A percentile compares a stretch with the other conserved stretches of the same genome.
Conservation (phyloP, 345 rosid species). For the Excoecaria cochinchinensis region DNA sequence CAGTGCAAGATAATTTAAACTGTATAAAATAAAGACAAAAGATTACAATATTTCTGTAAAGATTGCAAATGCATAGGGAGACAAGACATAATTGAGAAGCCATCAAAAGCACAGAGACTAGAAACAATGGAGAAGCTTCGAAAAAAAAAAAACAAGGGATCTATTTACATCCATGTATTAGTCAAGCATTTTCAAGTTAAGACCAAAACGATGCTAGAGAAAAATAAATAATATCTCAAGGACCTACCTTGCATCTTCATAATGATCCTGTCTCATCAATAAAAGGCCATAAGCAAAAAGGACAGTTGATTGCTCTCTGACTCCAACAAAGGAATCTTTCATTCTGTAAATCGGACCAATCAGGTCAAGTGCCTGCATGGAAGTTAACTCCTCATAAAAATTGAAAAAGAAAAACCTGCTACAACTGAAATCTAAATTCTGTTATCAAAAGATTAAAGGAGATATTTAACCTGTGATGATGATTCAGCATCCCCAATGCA, state of each 20-base stretch:
- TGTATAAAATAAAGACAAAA: neutral
- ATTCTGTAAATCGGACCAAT: conserved; percentile 78
- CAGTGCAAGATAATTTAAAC: neutral
- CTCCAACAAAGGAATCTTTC: conserved; percentile 83
- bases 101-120: neutral
- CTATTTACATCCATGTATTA: neutral
- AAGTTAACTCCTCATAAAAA: conserved; percentile 15
- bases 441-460: conserved; percentile 10
- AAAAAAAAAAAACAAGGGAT: neutral
- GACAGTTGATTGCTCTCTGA: conserved; percentile 84
- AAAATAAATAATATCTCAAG: conserved; percentile 16
- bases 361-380: conserved; percentile 79
- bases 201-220: conserved; percentile 2
- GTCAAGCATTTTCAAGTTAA: conserved; percentile 2
- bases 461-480: conserved; percentile 64
- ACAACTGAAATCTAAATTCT: neutral
- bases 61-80: neutral
- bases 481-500: conserved; percentile 94
- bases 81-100: neutral
- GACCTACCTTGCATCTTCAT: conserved; percentile 82
- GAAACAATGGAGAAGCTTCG: too few species aligned
- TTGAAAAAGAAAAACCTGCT: neutral
- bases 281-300: conserved; percentile 92
- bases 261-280: conserved; percentile 90
- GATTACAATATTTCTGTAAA: neutral